phyloP scores from a whole-genome alignment of 164 flowering plant species.

The Annona cherimola region DNA sequence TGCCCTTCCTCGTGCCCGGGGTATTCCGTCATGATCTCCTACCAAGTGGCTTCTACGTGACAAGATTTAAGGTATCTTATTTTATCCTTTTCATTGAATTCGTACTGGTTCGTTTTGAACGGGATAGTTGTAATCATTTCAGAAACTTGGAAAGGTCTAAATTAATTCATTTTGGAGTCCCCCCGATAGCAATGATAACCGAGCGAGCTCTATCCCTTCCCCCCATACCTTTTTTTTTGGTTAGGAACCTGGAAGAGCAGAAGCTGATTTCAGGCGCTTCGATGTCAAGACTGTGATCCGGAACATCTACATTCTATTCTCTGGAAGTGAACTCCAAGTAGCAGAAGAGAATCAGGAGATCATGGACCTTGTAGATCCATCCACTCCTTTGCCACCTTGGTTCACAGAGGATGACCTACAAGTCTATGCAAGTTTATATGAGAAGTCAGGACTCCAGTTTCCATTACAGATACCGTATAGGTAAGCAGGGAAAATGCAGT shows the following conservation, averaged over 20 bases:
- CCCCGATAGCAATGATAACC: too few species aligned
- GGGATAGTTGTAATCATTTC: background rate
- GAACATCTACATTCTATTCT: slow-evolving; percentile 53
- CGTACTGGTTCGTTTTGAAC: background rate
- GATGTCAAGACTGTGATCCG: slow-evolving; percentile 45
- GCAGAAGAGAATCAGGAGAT: slow-evolving; percentile 43
- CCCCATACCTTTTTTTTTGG: background rate
- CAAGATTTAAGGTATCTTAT: slow-evolving; percentile 37
- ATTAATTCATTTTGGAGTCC: background rate
- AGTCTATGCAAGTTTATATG: slow-evolving; percentile 32
- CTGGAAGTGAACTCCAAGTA: slow-evolving; percentile 38
- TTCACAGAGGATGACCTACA: slow-evolving; percentile 49
- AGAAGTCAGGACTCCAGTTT: slow-evolving; percentile 49
- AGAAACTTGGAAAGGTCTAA: background rate
- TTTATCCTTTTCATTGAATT: slow-evolving; percentile 1
- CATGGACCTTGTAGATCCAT: slow-evolving; percentile 52
- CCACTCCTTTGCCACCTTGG: slow-evolving; percentile 51
- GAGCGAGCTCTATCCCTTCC: too few species aligned
- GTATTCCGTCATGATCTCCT: slow-evolving; percentile 8
- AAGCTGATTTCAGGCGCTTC: slow-evolving; percentile 51
- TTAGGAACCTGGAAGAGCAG: slow-evolving; percentile 52
- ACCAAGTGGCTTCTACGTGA: slow-evolving; percentile 55
- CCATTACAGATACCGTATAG: slow-evolving; percentile 53
- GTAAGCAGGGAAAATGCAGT: background rate
- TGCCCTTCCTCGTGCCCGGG: slow-evolving; percentile 38